Evolutionary conservation across 2,329 filamentous ascomycete species (phyloP).

Genomic region (Fusarium lyarnte): DNA sequence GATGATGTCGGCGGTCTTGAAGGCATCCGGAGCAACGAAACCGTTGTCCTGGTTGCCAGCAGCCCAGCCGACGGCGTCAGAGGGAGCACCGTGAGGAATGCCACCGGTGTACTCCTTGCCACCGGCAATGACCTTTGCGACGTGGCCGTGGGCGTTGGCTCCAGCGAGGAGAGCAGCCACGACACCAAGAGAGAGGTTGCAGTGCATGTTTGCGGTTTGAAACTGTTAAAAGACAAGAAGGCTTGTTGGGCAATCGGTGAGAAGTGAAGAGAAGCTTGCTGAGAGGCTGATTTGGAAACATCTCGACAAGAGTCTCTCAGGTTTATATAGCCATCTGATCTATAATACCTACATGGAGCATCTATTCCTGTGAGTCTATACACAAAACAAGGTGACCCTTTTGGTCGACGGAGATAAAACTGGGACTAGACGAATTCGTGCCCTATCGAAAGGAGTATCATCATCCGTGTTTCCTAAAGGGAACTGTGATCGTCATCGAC

Average conservation of each 20-base stretch:
- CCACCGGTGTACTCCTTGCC: conserved; percentile 47
- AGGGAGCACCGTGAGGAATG: conserved; percentile 40
- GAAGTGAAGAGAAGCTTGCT: conserved; percentile 8
- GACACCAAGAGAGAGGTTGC: conserved; percentile 23
- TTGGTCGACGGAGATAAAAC: conserved; percentile 30
- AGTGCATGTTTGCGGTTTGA: conserved; percentile 15
- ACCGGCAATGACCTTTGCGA: conserved; percentile 38
- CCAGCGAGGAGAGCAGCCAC: conserved; percentile 39
- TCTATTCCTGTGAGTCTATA: not conserved
- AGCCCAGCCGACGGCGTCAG: conserved; percentile 49
- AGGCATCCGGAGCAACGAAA: conserved; percentile 57
- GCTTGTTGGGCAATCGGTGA: not conserved
- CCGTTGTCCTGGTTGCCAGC: conserved; percentile 52
- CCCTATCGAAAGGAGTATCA: conserved; percentile 21
- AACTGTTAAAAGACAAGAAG: not conserved
- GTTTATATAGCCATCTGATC: conserved; percentile 17
- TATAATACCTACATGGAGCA: not conserved
- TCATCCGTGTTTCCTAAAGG: conserved; percentile 19
- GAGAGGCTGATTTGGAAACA: not conserved
- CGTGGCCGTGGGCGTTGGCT: conserved; percentile 46
- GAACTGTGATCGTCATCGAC: conserved; percentile 6
- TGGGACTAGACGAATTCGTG: conserved; percentile 18
- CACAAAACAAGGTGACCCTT: conserved; percentile 5
- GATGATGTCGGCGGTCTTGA: conserved; percentile 55
- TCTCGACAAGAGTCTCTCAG: not conserved